A percentile compares a stretch with the other conserved stretches of the same genome.
Conservation (phyloP, 1,139 yeast species). For the Yarrowia galli region DNA sequence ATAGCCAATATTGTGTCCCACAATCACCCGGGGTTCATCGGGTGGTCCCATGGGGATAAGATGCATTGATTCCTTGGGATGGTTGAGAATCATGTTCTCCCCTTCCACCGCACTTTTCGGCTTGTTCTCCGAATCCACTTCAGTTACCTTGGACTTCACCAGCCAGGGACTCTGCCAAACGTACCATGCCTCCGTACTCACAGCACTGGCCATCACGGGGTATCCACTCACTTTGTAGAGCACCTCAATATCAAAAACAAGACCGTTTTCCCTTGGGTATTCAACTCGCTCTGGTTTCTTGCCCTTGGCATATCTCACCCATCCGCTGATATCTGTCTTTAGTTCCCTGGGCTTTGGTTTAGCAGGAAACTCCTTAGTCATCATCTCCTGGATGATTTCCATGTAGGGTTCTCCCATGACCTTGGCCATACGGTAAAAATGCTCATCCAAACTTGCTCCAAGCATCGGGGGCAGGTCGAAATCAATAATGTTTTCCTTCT, state of each 20-base stretch:
- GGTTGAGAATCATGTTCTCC: constrained; percentile 9
- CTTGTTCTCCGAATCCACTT: background rate
- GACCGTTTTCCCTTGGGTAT: constrained; percentile 69
- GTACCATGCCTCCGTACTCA: constrained; percentile 83
- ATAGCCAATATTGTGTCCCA: constrained; percentile 91
- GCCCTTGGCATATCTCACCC: constrained; percentile 75
- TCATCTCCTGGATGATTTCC: constrained; percentile 55
- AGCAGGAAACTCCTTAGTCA: constrained; percentile 38
- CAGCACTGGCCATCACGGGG: constrained; percentile 85
- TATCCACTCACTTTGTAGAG: constrained; percentile 75
- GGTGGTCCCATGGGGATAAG: constrained; percentile 71
- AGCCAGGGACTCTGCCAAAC: constrained; percentile 93
- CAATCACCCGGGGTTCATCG: constrained; percentile 60
- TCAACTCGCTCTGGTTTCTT: constrained; percentile 63
- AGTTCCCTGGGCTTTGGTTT: constrained; percentile 51
- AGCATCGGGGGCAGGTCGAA: constrained; percentile 72
- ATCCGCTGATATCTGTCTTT: constrained; percentile 67
- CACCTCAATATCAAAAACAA: constrained; percentile 92
- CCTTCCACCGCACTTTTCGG: background rate
- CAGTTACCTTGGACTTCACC: constrained; percentile 50
- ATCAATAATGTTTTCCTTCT: constrained; percentile 65
- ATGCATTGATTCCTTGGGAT: constrained; percentile 60
- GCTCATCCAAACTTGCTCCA: constrained; percentile 80
- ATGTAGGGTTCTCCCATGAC: constrained; percentile 66
- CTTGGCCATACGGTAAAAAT: constrained; percentile 75